A percentile compares a stretch with the other conserved stretches of the same genome.
Conservation (phyloP, 1,139 yeast species). For the Nakaseomyces glabratus region DNA sequence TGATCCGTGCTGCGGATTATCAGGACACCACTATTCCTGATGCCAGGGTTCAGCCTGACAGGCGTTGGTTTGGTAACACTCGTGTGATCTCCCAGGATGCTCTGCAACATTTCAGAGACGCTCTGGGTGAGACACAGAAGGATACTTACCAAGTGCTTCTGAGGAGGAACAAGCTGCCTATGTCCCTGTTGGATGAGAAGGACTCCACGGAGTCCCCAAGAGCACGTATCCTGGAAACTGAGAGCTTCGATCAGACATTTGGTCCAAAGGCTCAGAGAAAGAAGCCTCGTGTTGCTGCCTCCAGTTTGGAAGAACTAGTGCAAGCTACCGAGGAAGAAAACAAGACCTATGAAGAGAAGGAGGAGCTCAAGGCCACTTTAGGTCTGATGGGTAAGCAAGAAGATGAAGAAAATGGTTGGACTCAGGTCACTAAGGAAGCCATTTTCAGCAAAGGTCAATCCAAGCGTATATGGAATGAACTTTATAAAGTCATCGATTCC, state of each 20-base stretch:
- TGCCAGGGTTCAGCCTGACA: constrained; percentile 92
- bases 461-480: constrained; percentile 96
- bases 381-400: constrained; percentile 69
- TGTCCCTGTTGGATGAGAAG: constrained; percentile 87
- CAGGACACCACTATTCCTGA: constrained; percentile 83
- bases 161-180: constrained; percentile 86
- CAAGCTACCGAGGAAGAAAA: constrained; percentile 49
- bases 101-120: constrained; percentile 84
- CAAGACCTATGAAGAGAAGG: constrained; percentile 58
- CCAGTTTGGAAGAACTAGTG: constrained; percentile 78
- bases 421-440: constrained; percentile 88
- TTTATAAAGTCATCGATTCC: constrained; percentile 93
- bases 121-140: constrained; percentile 76
- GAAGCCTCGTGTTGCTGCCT: constrained; percentile 73
- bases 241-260: constrained; percentile 70
- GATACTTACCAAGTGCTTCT: constrained; percentile 84
- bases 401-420: constrained; percentile 66
- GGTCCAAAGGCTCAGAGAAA: constrained; percentile 95
- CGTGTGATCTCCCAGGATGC: constrained; percentile 98
- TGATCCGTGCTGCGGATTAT: constrained; percentile 76
- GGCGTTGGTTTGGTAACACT: constrained; percentile 97
- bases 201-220: constrained; percentile 65
- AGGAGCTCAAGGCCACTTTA: constrained; percentile 61
- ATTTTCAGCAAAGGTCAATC: constrained; percentile 96
- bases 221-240: constrained; percentile 79